Conservation (phyloP, 805 yeast species). For the Starmerella stigmatis region DNA sequence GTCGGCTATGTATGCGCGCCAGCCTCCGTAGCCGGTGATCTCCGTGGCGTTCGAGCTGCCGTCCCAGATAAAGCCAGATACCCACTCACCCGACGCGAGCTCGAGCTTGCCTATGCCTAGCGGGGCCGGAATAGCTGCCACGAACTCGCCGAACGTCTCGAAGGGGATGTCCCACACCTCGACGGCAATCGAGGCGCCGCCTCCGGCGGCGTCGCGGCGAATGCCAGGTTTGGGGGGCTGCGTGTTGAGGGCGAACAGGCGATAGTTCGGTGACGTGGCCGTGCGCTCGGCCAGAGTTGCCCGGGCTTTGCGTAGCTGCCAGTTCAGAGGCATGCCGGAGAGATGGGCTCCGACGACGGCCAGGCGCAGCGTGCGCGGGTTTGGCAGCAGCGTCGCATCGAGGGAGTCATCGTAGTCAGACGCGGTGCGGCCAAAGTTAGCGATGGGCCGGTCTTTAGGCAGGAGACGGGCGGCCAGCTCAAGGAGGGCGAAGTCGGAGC, state of each 20-base stretch:
- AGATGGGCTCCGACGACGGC: slow-evolving; percentile 98
- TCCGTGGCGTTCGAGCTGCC: slow-evolving; percentile 61
- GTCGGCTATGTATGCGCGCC: slow-evolving; percentile 49
- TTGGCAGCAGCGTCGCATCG: slow-evolving; percentile 2
- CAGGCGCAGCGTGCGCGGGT: slow-evolving; percentile 43
- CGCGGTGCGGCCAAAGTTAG: slow-evolving; percentile 35
- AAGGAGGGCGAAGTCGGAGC: slow-evolving; percentile 78
- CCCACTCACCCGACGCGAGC: slow-evolving; percentile 67
- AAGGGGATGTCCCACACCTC: slow-evolving; percentile 79
- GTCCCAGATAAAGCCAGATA: slow-evolving; percentile 91
- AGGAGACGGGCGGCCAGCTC: slow-evolving; percentile 71
- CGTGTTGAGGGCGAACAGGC: slow-evolving; percentile 61
- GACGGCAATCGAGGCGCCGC: slow-evolving; percentile 42
- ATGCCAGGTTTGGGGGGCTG: slow-evolving; percentile 89
- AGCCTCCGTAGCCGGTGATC: slow-evolving; percentile 80
- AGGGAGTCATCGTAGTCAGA: slow-evolving; percentile 34
- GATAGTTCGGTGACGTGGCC: slow-evolving; percentile 60
- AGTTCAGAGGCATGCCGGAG: slow-evolving; percentile 76
- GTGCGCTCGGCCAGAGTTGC: slow-evolving; percentile 62
- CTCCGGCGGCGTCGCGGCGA: slow-evolving; percentile 44
- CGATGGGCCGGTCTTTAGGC: slow-evolving; percentile 44
- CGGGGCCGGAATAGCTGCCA: slow-evolving; percentile 85
- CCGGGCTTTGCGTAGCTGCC: slow-evolving; percentile 81
- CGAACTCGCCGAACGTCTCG: slow-evolving; percentile 70
- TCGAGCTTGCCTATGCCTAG: slow-evolving; percentile 91